Conservation (phyloP, 2,329 filamentous ascomycete genomes). For the Xylaria sp. region DNA sequence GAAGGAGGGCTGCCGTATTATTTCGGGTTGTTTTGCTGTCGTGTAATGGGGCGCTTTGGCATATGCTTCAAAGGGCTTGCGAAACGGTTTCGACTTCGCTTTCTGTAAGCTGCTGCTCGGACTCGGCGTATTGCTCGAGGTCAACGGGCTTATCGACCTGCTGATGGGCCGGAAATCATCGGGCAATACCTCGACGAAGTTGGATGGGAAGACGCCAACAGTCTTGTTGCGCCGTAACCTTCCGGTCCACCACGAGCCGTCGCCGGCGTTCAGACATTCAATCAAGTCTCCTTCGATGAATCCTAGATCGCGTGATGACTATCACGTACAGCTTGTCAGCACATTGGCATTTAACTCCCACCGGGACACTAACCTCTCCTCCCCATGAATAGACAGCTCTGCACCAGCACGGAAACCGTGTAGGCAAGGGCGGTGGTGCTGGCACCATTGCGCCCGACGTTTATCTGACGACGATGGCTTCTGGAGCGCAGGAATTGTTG, state of each 20-base stretch:
- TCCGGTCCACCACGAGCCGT: slow-evolving; percentile 99
- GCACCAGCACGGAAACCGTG: slow-evolving; percentile 90
- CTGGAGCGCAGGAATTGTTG: slow-evolving; percentile 7
- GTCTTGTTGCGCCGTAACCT: slow-evolving; percentile 88
- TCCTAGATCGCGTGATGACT: slow-evolving; percentile 92
- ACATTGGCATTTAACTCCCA: slow-evolving; percentile 4
- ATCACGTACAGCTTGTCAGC: slow-evolving; percentile 42
- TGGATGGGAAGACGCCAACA: slow-evolving; percentile 93
- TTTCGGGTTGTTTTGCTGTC: slow-evolving; percentile 69
- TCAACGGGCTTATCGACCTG: slow-evolving; percentile 70
- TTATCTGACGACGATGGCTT: slow-evolving; percentile 20
- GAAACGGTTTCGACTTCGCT: slow-evolving; percentile 70
- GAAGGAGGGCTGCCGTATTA: slow-evolving; percentile 58
- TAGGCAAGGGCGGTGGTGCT: slow-evolving; percentile 72
- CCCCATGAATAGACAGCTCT: slow-evolving; percentile 93
- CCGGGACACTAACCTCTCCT: slow-evolving; percentile 71
- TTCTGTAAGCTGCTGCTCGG: slow-evolving; percentile 67
- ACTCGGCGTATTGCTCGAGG: slow-evolving; percentile 65
- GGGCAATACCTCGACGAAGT: slow-evolving; percentile 92
- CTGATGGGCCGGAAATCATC: slow-evolving; percentile 83
- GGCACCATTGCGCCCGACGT: slow-evolving; percentile 59
- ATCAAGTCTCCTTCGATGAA: slow-evolving; percentile 98
- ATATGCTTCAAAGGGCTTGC: slow-evolving; percentile 75
- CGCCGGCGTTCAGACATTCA: slow-evolving; percentile 96
- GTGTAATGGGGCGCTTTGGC: slow-evolving; percentile 74